Evolutionary conservation across 176 grass and related monocot species (phyloP).

Genomic region (Neostapfia colusana): DNA sequence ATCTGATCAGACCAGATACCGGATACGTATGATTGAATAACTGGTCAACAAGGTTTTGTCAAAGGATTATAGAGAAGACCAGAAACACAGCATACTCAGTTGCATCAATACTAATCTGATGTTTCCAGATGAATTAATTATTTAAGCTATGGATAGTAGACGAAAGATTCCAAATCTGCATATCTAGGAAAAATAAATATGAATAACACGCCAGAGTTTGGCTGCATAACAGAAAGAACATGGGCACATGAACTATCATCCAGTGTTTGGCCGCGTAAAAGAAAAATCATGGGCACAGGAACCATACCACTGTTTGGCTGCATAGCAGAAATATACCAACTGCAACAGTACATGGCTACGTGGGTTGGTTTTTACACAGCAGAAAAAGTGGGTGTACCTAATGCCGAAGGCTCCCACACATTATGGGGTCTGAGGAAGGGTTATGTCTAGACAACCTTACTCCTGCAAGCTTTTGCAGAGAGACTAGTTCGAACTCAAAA

Average conservation of each 20-base stretch:
- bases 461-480: no score
- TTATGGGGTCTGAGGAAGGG: no score
- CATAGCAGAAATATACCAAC: conserved; percentile 8
- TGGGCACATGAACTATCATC: neutral
- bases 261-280: neutral
- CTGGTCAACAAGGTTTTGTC: no score
- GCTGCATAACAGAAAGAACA: neutral
- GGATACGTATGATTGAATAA: neutral
- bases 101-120: neutral
- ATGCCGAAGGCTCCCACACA: no score
- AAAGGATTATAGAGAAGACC: neutral
- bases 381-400: neutral
- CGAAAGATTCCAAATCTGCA: neutral
- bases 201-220: conserved; percentile 2
- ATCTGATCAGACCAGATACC: neutral
- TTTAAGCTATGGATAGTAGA: neutral
- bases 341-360: neutral
- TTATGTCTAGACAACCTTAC: no score
- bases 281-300: neutral
- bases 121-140: neutral
- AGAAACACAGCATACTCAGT: conserved; percentile 22
- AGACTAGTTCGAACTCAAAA: no score
- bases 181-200: conserved; percentile 2
- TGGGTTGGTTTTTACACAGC: conserved; percentile 16
- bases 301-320: neutral